Percentiles rank a stretch among this genome's conserved stretches.
Conservation (phyloP, 1,284 basidiomycete genomes). For the Cryptococcus sp. region DNA sequence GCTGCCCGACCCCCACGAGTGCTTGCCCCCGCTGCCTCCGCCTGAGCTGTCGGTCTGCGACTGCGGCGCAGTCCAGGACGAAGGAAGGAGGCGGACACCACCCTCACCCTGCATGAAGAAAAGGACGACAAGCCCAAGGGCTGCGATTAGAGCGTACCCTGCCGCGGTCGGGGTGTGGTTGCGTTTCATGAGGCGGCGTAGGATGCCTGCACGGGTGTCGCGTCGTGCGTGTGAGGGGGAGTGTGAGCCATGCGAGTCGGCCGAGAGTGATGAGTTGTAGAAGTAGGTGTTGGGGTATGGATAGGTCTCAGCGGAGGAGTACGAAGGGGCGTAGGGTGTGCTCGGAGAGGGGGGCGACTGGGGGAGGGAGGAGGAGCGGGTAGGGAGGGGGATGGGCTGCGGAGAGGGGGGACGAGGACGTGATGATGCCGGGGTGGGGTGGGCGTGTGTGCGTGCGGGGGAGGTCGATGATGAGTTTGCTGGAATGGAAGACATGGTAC, state of each 20-base stretch:
- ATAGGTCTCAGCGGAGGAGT: background rate
- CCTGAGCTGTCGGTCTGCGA: background rate
- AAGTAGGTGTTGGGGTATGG: too few relatives aligned
- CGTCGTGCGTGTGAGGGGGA: too few relatives aligned
- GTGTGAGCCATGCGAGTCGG: too few relatives aligned
- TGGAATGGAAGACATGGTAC: too few relatives aligned
- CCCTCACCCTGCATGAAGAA: background rate
- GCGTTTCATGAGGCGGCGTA: constrained; percentile 6
- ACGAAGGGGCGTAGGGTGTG: background rate
- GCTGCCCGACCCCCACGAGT: background rate
- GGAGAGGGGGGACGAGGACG: background rate
- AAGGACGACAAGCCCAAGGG: background rate
- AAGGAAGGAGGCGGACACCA: background rate
- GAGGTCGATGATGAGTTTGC: too few relatives aligned
- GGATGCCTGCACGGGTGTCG: too few relatives aligned
- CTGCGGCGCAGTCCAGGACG: background rate
- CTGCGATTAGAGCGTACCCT: constrained; percentile 5
- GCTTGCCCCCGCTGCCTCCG: background rate
- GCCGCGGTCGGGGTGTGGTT: constrained; percentile 11
- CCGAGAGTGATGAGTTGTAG: too few relatives aligned
- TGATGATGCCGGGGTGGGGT: background rate
- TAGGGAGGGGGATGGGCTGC: too few relatives aligned
- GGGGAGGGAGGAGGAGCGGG: background rate
- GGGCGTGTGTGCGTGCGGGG: too few relatives aligned
- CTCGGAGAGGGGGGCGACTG: background rate